Evolutionary conservation across 2,329 filamentous ascomycete genomes (phyloP).

Genomic region (Talaromyces amestolkiae): DNA sequence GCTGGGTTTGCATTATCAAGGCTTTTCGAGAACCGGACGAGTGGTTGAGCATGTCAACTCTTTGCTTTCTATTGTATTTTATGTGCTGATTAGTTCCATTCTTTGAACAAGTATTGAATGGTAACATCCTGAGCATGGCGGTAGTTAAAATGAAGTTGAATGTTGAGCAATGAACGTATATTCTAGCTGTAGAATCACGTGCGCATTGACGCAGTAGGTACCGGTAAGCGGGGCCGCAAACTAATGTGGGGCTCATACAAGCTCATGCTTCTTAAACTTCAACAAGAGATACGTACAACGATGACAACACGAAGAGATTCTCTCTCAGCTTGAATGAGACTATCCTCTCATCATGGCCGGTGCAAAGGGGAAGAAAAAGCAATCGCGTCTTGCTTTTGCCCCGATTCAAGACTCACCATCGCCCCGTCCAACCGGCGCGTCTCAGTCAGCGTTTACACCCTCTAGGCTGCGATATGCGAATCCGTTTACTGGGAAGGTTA

Average conservation of each 20-base stretch:
- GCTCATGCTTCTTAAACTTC: not conserved
- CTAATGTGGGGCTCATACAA: not conserved
- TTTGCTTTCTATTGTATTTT: too few relatives aligned
- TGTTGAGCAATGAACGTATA: not conserved
- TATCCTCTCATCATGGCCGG: conserved; percentile 9
- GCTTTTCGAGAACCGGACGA: too few relatives aligned
- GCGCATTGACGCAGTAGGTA: not conserved
- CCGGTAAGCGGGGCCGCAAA: not conserved
- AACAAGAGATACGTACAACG: not conserved
- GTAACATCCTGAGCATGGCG: not conserved
- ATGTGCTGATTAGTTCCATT: not conserved
- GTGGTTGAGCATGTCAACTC: not conserved
- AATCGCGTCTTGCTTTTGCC: conserved; percentile 46
- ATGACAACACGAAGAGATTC: not conserved
- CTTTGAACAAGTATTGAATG: not conserved
- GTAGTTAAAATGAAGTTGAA: not conserved
- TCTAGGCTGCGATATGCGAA: conserved; percentile 36
- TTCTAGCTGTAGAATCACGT: not conserved
- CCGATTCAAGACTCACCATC: conserved; percentile 29
- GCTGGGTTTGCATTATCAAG: not conserved
- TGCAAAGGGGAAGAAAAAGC: conserved; percentile 22
- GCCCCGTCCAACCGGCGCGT: conserved; percentile 23
- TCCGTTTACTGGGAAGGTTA: conserved; percentile 22
- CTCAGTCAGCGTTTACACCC: conserved; percentile 28
- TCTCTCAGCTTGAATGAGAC: not conserved